Percentiles rank a stretch among this genome's conserved stretches.
Conservation (phyloP, 768 basidiomycete genomes). For the Leucosporidium yakuticum region DNA sequence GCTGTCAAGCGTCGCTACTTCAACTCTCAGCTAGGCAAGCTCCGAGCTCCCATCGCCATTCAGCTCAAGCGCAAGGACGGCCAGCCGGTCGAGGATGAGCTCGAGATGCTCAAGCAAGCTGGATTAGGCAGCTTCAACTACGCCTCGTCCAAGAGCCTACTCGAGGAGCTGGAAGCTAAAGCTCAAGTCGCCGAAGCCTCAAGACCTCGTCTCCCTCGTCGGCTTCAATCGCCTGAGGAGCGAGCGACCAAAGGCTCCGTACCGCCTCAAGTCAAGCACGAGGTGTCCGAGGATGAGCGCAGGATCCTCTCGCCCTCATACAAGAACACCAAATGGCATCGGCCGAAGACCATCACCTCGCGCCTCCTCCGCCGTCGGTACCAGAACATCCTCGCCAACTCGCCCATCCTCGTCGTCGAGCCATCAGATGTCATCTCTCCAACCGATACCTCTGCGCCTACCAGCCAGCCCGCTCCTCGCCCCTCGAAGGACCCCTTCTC, state of each 20-base stretch:
- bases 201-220: slow-evolving; percentile 7
- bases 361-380: slow-evolving; percentile 11
- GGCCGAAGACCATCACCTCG: slow-evolving; percentile 12
- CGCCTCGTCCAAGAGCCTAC: background rate
- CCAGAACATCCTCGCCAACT: slow-evolving; percentile 1
- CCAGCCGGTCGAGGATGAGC: background rate
- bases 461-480: no score
- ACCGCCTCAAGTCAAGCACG: background rate
- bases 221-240: slow-evolving; percentile 16
- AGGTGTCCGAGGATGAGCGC: background rate
- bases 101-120: background rate
- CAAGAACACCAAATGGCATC: slow-evolving; percentile 23
- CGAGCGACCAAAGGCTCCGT: background rate
- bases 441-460: no score
- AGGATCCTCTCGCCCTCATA: slow-evolving; percentile 1
- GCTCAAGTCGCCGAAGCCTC: background rate
- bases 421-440: no score
- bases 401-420: slow-evolving; percentile 6
- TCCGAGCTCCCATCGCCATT: slow-evolving; percentile 17
- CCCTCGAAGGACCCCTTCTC: no score
- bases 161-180: slow-evolving; percentile 3
- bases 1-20: slow-evolving; percentile 21
- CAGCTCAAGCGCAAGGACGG: background rate
- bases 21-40: slow-evolving; percentile 24
- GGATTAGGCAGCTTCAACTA: background rate